A percentile compares a stretch with the other conserved stretches of the same genome.
phyloP scores from a whole-genome alignment of 176 grass and related monocot genomes.

The Avena atlantica region DNA sequence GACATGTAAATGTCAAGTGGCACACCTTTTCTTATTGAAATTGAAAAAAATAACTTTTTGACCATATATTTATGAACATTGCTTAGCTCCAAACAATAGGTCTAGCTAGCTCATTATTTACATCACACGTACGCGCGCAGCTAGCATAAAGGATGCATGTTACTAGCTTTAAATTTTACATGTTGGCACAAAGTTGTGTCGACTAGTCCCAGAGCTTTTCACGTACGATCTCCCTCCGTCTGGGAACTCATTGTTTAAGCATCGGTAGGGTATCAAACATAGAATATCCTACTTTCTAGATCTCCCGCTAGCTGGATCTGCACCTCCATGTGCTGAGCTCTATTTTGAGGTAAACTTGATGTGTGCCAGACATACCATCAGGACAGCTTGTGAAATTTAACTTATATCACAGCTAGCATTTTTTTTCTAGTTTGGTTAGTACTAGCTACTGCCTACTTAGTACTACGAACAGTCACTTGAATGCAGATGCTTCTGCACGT shows the following conservation, averaged over 20 bases:
- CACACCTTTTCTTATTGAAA: background rate
- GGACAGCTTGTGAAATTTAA: background rate
- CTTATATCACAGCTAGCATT: background rate
- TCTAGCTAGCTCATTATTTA: background rate
- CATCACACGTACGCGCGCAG: background rate
- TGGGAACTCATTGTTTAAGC: slow-evolving; percentile 40
- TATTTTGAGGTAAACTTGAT: slow-evolving; percentile 32
- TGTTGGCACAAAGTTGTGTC: background rate
- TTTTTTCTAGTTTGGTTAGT: background rate
- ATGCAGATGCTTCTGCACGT: background rate
- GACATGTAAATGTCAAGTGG: background rate
- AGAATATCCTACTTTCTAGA: slow-evolving; percentile 24
- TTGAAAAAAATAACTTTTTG: background rate
- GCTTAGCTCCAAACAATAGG: background rate
- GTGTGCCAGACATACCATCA: slow-evolving; percentile 1
- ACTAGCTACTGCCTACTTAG: background rate
- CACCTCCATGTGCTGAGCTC: slow-evolving; percentile 9
- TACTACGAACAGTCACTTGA: background rate
- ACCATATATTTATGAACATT: background rate
- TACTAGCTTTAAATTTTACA: background rate
- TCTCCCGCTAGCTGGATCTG: background rate
- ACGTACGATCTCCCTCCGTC: slow-evolving; percentile 22
- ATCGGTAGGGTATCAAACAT: background rate
- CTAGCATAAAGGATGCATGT: background rate
- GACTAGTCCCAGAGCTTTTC: background rate